Conservation (phyloP, 306 rosid genomes). For the Rosa multiflora region DNA sequence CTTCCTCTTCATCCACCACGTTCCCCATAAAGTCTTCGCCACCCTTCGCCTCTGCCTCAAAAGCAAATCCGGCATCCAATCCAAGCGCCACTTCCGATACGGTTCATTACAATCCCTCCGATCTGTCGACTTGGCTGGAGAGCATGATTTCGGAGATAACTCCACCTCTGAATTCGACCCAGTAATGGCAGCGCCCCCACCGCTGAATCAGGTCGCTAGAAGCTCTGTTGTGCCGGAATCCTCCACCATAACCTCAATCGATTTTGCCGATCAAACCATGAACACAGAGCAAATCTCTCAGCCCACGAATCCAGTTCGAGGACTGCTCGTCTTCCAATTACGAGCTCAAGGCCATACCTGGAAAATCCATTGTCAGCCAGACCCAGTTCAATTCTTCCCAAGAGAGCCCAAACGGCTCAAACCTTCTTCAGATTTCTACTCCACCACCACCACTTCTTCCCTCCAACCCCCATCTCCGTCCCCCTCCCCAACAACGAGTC, state of each 20-base stretch:
- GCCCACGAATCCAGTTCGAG: conserved; percentile 28
- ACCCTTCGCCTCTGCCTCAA: too few species aligned
- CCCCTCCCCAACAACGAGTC: conserved; percentile 9
- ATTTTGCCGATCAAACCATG: conserved; percentile 31
- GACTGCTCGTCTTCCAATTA: conserved; percentile 50
- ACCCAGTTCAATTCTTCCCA: conserved; percentile 28
- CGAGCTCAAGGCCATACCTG: conserved; percentile 77
- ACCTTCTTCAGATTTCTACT: conserved; percentile 27
- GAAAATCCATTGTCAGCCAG: conserved; percentile 49
- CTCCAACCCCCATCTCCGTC: background rate
- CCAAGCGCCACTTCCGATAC: too few species aligned
- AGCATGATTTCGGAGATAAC: conserved; percentile 61
- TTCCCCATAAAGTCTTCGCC: too few species aligned
- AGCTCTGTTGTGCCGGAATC: conserved; percentile 33
- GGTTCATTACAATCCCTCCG: too few species aligned
- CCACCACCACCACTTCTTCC: background rate
- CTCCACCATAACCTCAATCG: conserved; percentile 53
- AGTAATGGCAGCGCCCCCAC: conserved; percentile 15
- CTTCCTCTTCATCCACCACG: too few species aligned
- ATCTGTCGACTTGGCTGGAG: conserved; percentile 73
- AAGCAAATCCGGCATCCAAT: too few species aligned
- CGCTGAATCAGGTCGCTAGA: background rate
- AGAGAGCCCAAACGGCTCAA: conserved; percentile 53
- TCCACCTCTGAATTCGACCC: conserved; percentile 43
- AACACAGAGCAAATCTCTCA: too few species aligned